Base-by-base conservation (phyloP, 148 eudicot species). In the Heliamphora exappendiculata region DNA sequence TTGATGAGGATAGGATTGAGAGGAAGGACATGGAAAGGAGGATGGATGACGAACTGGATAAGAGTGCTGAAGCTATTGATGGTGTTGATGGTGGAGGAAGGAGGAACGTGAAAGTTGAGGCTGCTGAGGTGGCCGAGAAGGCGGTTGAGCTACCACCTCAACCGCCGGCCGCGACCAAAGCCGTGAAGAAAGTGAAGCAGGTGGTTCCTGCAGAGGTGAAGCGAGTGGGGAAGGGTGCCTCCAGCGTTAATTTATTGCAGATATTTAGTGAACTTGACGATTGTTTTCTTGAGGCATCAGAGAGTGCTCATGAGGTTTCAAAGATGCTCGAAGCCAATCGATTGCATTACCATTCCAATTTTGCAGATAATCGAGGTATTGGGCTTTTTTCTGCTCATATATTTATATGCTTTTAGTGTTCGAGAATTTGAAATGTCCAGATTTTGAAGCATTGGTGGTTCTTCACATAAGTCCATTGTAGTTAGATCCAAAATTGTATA, bases 271-370 rank as follows among this genome's bases (percentile, higher is more conserved):
- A 87, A 0, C 90, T 95, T 79, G 99, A 95, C 80, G 97, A 95
- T 81, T 87, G 84, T 83, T 95, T 92, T 78, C 85, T 95, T 20
- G 82, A 82, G 76, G 92, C 99, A 72, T 91, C 91, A 8, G 86
- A 89, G 80, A 91, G 97, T 88, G 96, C 98, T 36, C 86, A 86
- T 20, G 93, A 88, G 54, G 99, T 93, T 70, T 87, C 91, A 0
- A 88, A 91, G 85, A 84, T 95, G 94, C 94, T 95, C 42, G 97
- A 95, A 88, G 99, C 97, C 2, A 84, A 91, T 70, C 82, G 93
- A 68, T 86, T 95, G 92, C 99, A 95, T 79, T 95, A 93, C 74
- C 99, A 95, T 79, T 93, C 99, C 28, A 95, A 91, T 84, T 91
- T 89, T 82, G 99, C 99, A 28, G 93, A 95, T 80, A 87, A 89